phyloP scores from a whole-genome alignment of 75 land plant species.

The Sequoia sempervirens region DNA sequence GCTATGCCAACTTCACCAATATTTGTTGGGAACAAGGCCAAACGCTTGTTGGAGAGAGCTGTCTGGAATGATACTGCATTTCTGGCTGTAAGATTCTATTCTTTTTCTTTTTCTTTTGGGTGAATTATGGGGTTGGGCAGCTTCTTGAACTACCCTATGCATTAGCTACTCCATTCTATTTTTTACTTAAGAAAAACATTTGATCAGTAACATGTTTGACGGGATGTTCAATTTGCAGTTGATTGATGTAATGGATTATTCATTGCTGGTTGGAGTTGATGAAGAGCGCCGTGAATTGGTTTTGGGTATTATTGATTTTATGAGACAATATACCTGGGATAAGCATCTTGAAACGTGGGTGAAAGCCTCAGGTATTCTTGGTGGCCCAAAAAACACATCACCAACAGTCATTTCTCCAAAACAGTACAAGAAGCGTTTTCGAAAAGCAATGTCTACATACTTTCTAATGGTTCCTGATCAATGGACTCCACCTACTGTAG shows the following conservation, averaged over 20 bases:
- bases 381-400: constrained; percentile 71
- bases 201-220: background rate
- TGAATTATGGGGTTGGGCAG: background rate
- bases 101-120: background rate
- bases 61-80: constrained; percentile 96
- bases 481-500: constrained; percentile 56
- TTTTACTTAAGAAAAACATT: background rate
- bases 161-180: background rate
- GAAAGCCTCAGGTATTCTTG: constrained; percentile 84
- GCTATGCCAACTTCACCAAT: constrained; percentile 93
- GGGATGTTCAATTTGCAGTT: constrained; percentile 39
- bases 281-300: constrained; percentile 78
- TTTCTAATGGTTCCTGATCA: constrained; percentile 87
- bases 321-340: constrained; percentile 98
- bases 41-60: constrained; percentile 83
- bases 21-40: constrained; percentile 93
- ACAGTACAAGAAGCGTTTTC: constrained; percentile 87
- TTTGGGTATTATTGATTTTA: constrained; percentile 90
- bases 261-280: constrained; percentile 83
- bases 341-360: constrained; percentile 97
- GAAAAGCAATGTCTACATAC: constrained; percentile 88
- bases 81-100: constrained; percentile 68
- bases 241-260: constrained; percentile 92
- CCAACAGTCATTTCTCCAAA: constrained; percentile 91
- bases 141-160: background rate